A percentile compares a stretch with the other conserved stretches of the same genome.
Evolutionary conservation across 306 rosid genomes (phyloP).

Genomic region (Vicia sativa): DNA sequence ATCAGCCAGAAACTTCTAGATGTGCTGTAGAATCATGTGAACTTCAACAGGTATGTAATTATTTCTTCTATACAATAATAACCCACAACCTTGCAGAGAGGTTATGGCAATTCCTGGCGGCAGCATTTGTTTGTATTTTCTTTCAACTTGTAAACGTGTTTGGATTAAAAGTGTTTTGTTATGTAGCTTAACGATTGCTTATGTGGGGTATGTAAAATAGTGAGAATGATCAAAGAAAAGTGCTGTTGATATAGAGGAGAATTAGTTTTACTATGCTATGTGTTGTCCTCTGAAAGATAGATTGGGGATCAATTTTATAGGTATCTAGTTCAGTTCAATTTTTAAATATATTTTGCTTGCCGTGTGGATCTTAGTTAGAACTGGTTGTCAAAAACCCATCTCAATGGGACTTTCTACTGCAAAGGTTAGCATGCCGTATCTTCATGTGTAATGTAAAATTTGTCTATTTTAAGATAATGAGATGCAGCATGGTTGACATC

Average conservation of each 20-base stretch:
- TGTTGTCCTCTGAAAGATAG: slow-evolving; percentile 9
- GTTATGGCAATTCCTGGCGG: too few species aligned
- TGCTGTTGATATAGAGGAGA: not conserved
- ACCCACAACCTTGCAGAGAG: not conserved
- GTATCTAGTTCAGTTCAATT: slow-evolving; percentile 10
- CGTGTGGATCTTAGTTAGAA: not conserved
- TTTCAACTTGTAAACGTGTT: too few species aligned
- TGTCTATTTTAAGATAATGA: slow-evolving; percentile 10
- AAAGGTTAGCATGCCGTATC: slow-evolving; percentile 6
- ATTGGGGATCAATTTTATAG: slow-evolving; percentile 11
- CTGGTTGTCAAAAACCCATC: not conserved
- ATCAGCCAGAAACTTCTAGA: slow-evolving; percentile 46
- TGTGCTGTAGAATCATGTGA: slow-evolving; percentile 39
- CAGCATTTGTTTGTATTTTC: too few species aligned
- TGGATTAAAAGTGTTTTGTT: slow-evolving; percentile 11
- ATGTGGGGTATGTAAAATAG: slow-evolving; percentile 1
- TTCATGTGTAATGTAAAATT: not conserved
- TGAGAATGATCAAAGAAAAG: slow-evolving; percentile 16
- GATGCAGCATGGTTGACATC: slow-evolving; percentile 3
- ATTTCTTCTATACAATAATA: slow-evolving; percentile 31
- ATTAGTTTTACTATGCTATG: slow-evolving; percentile 9
- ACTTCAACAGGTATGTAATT: slow-evolving; percentile 54
- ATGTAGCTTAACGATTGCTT: slow-evolving; percentile 5
- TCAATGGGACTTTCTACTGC: slow-evolving; percentile 7
- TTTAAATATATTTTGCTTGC: not conserved